Percentiles rank a stretch among this genome's conserved stretches.
Evolutionary conservation across 106 monocot species (phyloP).

Genomic region (Dendrobium catenatum): DNA sequence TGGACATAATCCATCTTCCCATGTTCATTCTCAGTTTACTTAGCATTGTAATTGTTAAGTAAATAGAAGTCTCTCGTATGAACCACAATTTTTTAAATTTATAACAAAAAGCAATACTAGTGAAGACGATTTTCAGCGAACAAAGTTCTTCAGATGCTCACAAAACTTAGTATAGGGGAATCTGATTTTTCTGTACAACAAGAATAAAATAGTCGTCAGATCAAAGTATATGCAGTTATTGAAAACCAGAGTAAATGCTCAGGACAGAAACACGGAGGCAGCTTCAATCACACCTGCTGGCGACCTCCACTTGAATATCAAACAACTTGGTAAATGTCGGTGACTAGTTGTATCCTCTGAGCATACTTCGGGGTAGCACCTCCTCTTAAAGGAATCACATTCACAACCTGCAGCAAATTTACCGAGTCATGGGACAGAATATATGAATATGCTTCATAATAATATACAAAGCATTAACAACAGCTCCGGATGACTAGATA

Average conservation of each 20-base stretch:
- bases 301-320: background rate
- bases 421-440: background rate
- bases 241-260: background rate
- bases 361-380: conserved; percentile 18
- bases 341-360: conserved; percentile 26
- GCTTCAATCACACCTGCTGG: background rate
- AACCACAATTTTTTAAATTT: too few species aligned
- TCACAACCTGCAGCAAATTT: conserved; percentile 11
- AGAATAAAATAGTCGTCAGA: background rate
- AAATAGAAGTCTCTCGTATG: too few species aligned
- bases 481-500: too few species aligned
- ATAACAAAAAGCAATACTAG: too few species aligned
- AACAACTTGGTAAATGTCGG: conserved; percentile 17
- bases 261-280: background rate
- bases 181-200: background rate
- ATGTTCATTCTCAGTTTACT: too few species aligned
- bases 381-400: conserved; percentile 18
- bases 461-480: too few species aligned
- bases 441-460: background rate
- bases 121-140: too few species aligned
- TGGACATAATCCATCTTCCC: too few species aligned
- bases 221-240: background rate
- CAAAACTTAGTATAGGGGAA: background rate
- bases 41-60: too few species aligned
- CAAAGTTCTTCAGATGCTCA: too few species aligned